A percentile compares a stretch with the other conserved stretches of the same genome.
These are phyloP conservation scores for Phytophthora foliorum DNA, from an alignment of 352 stramenopile species.

Conservation along the genomic window DNA sequence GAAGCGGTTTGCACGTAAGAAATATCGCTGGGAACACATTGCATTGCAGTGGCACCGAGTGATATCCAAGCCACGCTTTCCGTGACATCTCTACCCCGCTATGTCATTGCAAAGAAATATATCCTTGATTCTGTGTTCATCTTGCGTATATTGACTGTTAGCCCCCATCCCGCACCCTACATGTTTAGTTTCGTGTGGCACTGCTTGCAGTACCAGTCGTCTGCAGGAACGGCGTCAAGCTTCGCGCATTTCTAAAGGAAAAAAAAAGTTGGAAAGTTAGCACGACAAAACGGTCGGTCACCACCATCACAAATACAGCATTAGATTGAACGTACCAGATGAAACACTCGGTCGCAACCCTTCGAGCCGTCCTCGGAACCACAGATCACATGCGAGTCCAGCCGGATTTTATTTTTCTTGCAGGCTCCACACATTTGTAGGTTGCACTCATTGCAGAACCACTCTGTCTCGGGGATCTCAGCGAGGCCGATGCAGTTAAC, in stretches of 20 bases:
- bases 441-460: conserved; percentile 92
- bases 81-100: conserved; percentile 12
- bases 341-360: conserved; percentile 90
- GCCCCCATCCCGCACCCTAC: conserved; percentile 31
- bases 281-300: conserved; percentile 5
- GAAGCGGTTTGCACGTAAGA: conserved; percentile 62
- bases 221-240: conserved; percentile 76
- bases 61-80: conserved; percentile 37
- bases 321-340: conserved; percentile 68
- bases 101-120: background rate
- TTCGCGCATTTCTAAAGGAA: conserved; percentile 88
- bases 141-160: conserved; percentile 32
- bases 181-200: conserved; percentile 56
- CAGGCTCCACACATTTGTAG: conserved; percentile 82
- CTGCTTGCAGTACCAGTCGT: conserved; percentile 92
- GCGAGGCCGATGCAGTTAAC: conserved; percentile 82
- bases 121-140: conserved; percentile 11
- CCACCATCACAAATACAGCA: background rate
- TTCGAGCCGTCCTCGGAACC: conserved; percentile 88
- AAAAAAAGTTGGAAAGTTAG: conserved; percentile 12
- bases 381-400: conserved; percentile 93
- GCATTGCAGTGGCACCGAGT: conserved; percentile 64
- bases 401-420: conserved; percentile 89
- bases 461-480: conserved; percentile 77
- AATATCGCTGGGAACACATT: conserved; percentile 67